A percentile compares a stretch with the other conserved stretches of the same genome.
Conservation (phyloP, 805 yeast species). For the Sungouiella blattae region DNA sequence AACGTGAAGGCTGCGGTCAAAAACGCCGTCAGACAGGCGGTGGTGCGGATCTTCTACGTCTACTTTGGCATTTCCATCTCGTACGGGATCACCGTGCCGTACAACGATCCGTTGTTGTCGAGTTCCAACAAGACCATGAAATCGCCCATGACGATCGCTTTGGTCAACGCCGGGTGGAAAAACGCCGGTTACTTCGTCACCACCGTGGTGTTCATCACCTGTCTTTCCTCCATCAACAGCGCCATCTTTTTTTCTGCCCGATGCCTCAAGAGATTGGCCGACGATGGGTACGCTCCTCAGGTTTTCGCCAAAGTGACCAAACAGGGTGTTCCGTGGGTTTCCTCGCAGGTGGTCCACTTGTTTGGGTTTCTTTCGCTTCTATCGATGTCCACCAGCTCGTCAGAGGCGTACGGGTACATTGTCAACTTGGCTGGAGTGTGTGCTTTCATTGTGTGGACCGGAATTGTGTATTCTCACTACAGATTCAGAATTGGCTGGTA, state of each 20-base stretch:
- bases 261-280: conserved; percentile 60
- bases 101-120: conserved; percentile 51
- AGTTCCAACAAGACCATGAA: conserved; percentile 41
- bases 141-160: conserved; percentile 74
- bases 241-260: conserved; percentile 71
- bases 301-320: conserved; percentile 47
- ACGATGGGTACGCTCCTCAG: conserved; percentile 54
- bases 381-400: conserved; percentile 50
- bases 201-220: conserved; percentile 65
- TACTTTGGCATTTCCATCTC: conserved; percentile 65
- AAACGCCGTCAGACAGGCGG: conserved; percentile 65
- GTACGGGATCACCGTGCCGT: conserved; percentile 69
- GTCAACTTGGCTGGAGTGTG: conserved; percentile 74
- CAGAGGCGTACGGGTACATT: conserved; percentile 66
- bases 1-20: conserved; percentile 71
- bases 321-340: conserved; percentile 9
- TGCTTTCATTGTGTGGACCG: conserved; percentile 71
- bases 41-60: conserved; percentile 61
- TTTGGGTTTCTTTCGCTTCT: conserved; percentile 55
- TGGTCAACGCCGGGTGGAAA: conserved; percentile 62
- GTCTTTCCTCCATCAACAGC: conserved; percentile 78
- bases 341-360: conserved; percentile 54
- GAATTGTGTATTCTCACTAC: conserved; percentile 60
- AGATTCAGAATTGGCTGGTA: conserved; percentile 63
- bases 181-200: conserved; percentile 68